Evolutionary conservation across 768 basidiomycete genomes (phyloP), one percentile per base, ranked within the genome.

Genomic region (Psilocybe tampanensis): DNA sequence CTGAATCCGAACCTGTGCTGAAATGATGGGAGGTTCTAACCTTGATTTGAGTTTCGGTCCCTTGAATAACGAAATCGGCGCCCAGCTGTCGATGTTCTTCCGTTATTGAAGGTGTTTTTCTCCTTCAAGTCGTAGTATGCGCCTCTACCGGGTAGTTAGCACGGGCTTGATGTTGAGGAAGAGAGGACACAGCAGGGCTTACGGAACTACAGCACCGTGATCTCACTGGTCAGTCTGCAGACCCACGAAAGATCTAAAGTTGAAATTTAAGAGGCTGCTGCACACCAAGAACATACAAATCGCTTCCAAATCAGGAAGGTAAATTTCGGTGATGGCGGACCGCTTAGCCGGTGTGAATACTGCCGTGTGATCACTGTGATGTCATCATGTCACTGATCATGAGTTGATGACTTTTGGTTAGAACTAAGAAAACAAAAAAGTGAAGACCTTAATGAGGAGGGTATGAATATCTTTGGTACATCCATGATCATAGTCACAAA

Each of bases 251-350:
- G 45, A 47, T 47, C 45, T 47, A 26, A 12, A 47, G 47, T 47
- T 55, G 54, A 55, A 55, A 55, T 55, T 55, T 55, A 44, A 45
- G 54, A 36, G 22, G 45, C 36, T 55, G 33, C 22, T 55, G 45
- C 54, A 44, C 29, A 55, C 8, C 54, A 55, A 5, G 15, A 3
- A 21, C 54, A 55, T 36, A 41, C 45, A 47, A 54, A 32, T 48
- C 22, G 7, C 13, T 11, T 18, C 29, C 32, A 29, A 19, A 48
- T 48, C n/a, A 32, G 29, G 47, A 2, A 48, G 2, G 13, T 5
- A n/a, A 26, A 24, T 26, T 29, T 24, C 23, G 29, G 36, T 6
- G 36, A 5, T 39, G 3, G 17, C 44, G 2, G 44, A 13, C 22
- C 44, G 29, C 9, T 9, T 29, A 29, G 29, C 29, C 29, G 29